Conservation (phyloP, 2,329 filamentous ascomycete genomes). For the Chrysosporium queenslandicum region DNA sequence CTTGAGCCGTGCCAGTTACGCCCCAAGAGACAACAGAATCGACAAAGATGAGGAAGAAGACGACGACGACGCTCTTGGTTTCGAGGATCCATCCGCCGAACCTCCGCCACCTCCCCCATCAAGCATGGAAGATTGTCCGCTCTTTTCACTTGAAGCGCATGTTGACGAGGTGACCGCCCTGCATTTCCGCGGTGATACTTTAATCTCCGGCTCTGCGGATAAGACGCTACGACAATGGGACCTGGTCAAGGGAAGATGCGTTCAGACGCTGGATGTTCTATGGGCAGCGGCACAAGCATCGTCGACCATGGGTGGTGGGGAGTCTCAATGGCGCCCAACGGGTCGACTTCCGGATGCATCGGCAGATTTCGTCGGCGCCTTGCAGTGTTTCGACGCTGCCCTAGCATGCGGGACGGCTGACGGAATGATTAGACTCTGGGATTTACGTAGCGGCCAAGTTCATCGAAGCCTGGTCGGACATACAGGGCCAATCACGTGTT, state of each 20-base stretch:
- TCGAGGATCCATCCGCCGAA: slow-evolving; percentile 57
- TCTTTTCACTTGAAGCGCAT: slow-evolving; percentile 83
- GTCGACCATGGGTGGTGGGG: slow-evolving; percentile 51
- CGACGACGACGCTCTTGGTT: slow-evolving; percentile 54
- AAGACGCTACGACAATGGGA: slow-evolving; percentile 98
- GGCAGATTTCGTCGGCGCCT: slow-evolving; percentile 85
- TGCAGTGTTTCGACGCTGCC: slow-evolving; percentile 94
- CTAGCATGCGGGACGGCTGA: slow-evolving; percentile 94
- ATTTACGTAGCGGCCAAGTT: slow-evolving; percentile 92
- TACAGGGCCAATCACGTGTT: slow-evolving; percentile 82
- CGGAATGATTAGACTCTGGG: slow-evolving; percentile 94
- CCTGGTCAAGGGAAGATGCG: slow-evolving; percentile 88
- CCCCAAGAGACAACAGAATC: slow-evolving; percentile 55
- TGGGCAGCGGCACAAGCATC: slow-evolving; percentile 93
- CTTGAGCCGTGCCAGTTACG: slow-evolving; percentile 75
- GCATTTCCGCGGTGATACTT: slow-evolving; percentile 76
- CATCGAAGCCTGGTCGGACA: slow-evolving; percentile 91
- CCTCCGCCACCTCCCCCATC: slow-evolving; percentile 57
- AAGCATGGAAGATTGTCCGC: slow-evolving; percentile 77
- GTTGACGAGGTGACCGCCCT: slow-evolving; percentile 90
- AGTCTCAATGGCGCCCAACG: slow-evolving; percentile 60
- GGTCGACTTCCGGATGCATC: slow-evolving; percentile 53
- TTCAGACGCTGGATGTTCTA: slow-evolving; percentile 93
- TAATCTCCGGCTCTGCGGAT: slow-evolving; percentile 92
- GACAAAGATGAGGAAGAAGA: slow-evolving; percentile 45